Evolutionary conservation across 2,329 filamentous ascomycete genomes (phyloP), one percentile per base, ranked within the genome.

Genomic region (Davidsoniella neocaledoniae): DNA sequence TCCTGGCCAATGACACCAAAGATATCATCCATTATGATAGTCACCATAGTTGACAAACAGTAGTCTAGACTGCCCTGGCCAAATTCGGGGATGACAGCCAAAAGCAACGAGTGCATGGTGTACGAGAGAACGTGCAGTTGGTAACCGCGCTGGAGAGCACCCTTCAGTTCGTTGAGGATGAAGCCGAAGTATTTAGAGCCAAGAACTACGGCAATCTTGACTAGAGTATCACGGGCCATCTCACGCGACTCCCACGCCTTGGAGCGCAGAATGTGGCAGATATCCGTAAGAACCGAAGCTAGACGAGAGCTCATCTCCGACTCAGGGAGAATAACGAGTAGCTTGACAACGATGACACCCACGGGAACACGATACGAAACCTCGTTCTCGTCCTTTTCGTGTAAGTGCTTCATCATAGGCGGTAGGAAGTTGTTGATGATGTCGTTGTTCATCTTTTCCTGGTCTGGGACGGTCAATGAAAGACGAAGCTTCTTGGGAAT

Each of bases 101-200:
- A 77, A 17, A 98, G 69, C 46, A 98, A 85, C 0, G 87, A 86
- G 65, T 98, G 91, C 61, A 98, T 77, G 0, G 91, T 96, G 62
- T 85, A 98, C 0, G 90, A 95, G 21, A 98, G 70, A 8, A 98
- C 87, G 62, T 98, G 91, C 38, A 96, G 73, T 59, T 98, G 91
- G 59, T 93, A 94, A 4, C 91, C 91, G 58, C 81, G 77, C 43
- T 80, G 81, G 10, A 98, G 71, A 5, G 90, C 86, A 51, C 82
- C 81, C 46, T 86, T 76, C 21, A 98, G 69, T 61, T 96, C 88
- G 60, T 88, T 93, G 52, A 98, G 69, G n/a, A 98, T 80, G 62
- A 96, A 96, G 2, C 84, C 83, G 58, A 98, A 82, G 62, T 86
- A 93, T 1, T 76, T 71, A 0, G 90, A 77, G 0, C 91, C 91